Evolutionary conservation across 495 filamentous ascomycete species (phyloP), one percentile per base, ranked within the genome.

Genomic region (Glutinoglossum americanum): DNA sequence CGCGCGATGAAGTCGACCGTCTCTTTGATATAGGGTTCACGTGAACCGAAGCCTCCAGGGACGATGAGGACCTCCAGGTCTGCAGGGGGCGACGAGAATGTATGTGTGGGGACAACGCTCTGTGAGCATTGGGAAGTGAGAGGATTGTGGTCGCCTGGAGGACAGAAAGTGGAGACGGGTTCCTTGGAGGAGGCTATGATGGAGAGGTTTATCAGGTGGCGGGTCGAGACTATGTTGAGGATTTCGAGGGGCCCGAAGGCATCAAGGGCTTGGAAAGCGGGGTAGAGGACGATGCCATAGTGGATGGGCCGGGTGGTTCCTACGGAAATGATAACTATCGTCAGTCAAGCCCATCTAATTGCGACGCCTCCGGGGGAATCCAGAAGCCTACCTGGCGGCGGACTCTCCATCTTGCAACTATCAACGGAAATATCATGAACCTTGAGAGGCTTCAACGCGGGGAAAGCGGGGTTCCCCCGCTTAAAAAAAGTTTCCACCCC

Each of bases 11-110:
- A 83, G 0, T 68, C 63, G 32, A 77, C 69, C 7, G 71, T 64
- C 8, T 56, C 57, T 15, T 74, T 63, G 51, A 68, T 67, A 17
- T 56, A 59, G 11, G 69, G 61, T 9, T 66, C 58, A 1, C 78
- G 73, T 3, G 70, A 66, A 23, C 83, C 83, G 1, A 67, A 11
- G 0, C 84, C 84, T 4, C 84, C 84, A 0, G 81, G 83, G 2
- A 88, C 68, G 49, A 87, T 64, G 3, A 87, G 72, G 10, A 84
- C 74, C 48, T 88, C 82, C 5, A 85, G 63, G 1, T 62, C 63
- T 9, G 30, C 30, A 3, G 37, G 37, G 0, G 72, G 72, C 2
- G 69, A 66, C 17, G 62, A 66, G 62, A 79, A 82, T 0, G 80
- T 81, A 66, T 80, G 80, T 3, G 82, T 85, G 21, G 82, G 80